Conservation (phyloP, 1,284 basidiomycete genomes). For the Wallemia ichthyophaga region DNA sequence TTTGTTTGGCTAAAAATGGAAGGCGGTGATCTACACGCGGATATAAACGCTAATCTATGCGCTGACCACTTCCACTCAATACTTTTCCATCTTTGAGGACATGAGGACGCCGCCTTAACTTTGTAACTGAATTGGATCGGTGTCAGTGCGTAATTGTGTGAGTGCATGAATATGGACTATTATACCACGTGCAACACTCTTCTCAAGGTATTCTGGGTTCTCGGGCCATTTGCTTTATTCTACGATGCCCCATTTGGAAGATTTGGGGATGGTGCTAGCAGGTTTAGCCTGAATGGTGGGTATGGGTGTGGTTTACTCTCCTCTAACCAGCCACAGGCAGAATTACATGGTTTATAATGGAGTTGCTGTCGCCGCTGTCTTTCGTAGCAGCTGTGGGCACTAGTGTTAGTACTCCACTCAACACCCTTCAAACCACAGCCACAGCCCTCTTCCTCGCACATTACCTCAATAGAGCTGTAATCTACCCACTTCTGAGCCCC, state of each 20-base stretch:
- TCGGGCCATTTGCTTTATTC: constrained; percentile 12
- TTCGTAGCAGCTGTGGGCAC: neutral
- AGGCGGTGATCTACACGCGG: no score
- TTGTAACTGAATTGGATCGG: no score
- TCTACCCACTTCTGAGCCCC: constrained; percentile 59
- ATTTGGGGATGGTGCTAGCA: constrained; percentile 25
- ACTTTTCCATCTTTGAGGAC: no score
- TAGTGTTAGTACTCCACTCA: neutral
- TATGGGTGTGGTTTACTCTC: neutral
- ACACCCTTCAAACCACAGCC: constrained; percentile 11
- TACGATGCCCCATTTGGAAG: constrained; percentile 45
- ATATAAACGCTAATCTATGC: no score
- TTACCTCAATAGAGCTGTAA: constrained; percentile 51
- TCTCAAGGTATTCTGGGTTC: neutral
- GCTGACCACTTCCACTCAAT: no score
- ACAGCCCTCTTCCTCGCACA: constrained; percentile 36
- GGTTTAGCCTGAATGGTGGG: constrained; percentile 27
- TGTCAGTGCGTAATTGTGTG: no score
- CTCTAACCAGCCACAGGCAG: neutral
- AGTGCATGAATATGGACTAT: neutral
- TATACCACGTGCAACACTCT: neutral
- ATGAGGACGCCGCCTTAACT: no score
- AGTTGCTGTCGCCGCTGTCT: neutral
- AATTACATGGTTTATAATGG: neutral
- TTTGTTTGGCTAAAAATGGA: no score